These are phyloP conservation scores for Hysterium pulicare DNA, from an alignment of 2,329 filamentous ascomycete species.

Conservation along the genomic window DNA sequence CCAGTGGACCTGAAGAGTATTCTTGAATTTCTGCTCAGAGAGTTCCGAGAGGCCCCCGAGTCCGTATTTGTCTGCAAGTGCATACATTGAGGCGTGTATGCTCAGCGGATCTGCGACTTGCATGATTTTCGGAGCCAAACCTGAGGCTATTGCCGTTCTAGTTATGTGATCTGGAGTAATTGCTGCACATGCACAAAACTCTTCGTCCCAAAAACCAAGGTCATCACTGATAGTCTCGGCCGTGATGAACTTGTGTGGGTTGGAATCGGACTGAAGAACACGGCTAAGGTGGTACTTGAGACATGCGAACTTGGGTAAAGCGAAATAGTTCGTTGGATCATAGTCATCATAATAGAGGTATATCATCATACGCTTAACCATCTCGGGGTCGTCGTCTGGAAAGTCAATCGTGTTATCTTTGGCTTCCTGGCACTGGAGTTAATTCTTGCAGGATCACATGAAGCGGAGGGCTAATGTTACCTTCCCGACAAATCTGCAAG, in stretches of 20 bases:
- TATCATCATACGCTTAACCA: conserved; percentile 2
- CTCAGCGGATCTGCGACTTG: neutral
- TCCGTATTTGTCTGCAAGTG: neutral
- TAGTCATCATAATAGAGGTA: conserved; percentile 1
- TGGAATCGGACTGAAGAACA: neutral
- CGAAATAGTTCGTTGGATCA: too few relatives aligned
- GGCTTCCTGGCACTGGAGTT: too few relatives aligned
- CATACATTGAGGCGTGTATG: conserved; percentile 1
- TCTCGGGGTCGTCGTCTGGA: neutral
- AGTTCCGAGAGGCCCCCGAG: neutral
- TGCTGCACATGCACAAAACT: too few relatives aligned
- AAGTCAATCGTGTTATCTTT: neutral
- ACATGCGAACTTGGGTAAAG: neutral
- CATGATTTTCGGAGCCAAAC: too few relatives aligned
- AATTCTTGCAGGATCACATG: too few relatives aligned
- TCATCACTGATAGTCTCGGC: too few relatives aligned
- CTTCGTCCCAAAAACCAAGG: too few relatives aligned
- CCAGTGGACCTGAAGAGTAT: neutral
- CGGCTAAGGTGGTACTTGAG: neutral
- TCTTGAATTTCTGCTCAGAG: neutral
- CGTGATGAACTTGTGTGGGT: too few relatives aligned
- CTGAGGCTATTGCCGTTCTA: too few relatives aligned
- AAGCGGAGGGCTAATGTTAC: too few relatives aligned
- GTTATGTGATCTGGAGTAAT: too few relatives aligned
- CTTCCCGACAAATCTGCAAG: conserved; percentile 9